Conservation (phyloP, 2,329 filamentous ascomycete species). For the Fusarium sp. region DNA sequence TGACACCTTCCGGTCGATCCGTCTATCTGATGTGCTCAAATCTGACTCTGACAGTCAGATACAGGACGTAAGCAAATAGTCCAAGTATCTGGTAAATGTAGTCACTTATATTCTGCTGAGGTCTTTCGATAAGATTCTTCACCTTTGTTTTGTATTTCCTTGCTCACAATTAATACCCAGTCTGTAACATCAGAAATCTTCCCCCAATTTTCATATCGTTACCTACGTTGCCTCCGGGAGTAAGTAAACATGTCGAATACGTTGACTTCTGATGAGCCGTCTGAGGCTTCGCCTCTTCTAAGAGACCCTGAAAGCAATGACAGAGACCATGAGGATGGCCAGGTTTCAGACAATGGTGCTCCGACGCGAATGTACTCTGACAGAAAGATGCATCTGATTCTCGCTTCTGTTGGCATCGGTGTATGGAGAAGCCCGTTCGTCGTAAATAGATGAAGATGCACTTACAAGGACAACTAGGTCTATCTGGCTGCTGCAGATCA, state of each 20-base stretch:
- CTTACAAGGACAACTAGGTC: conserved; percentile 58
- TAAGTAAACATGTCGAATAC: conserved; percentile 25
- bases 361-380: conserved; percentile 18
- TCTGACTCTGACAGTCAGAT: conserved; percentile 25
- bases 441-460: not conserved
- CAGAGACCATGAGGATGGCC: conserved; percentile 28
- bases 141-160: not conserved
- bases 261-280: conserved; percentile 1
- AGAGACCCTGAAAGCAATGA: conserved; percentile 9
- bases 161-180: not conserved
- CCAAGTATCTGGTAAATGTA: not conserved
- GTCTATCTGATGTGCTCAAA: conserved; percentile 24
- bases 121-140: not conserved
- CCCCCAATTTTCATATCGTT: not conserved
- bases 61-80: conserved; percentile 7
- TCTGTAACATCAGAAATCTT: not conserved
- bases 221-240: not conserved
- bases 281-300: conserved; percentile 47
- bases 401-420: conserved; percentile 54
- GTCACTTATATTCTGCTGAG: not conserved
- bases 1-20: conserved; percentile 6
- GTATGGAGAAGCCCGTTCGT: conserved; percentile 33
- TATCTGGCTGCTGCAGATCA: conserved; percentile 81
- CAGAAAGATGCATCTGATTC: conserved; percentile 53
- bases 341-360: not conserved